A percentile compares a stretch with the other conserved stretches of the same genome.
Conservation (phyloP, 1,139 yeast species). For the Kodamaea derodonti region DNA sequence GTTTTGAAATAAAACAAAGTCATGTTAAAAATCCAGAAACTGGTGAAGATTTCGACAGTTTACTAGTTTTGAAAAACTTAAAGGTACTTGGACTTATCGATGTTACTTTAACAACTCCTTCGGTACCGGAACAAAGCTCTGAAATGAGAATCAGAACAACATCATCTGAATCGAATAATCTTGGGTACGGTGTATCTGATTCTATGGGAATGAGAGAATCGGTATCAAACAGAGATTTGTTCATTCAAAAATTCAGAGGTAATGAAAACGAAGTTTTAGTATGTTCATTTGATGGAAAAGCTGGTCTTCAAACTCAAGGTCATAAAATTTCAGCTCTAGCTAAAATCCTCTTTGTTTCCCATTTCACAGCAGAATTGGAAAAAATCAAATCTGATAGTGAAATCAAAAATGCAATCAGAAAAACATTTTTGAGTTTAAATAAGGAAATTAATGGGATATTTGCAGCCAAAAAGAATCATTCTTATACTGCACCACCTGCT, state of each 20-base stretch:
- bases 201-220: slow-evolving; percentile 66
- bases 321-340: slow-evolving; percentile 70
- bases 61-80: slow-evolving; percentile 67
- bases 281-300: slow-evolving; percentile 85
- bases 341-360: slow-evolving; percentile 65
- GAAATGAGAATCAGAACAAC: slow-evolving; percentile 88
- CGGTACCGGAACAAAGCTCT: slow-evolving; percentile 84
- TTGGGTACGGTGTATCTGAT: slow-evolving; percentile 92
- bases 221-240: slow-evolving; percentile 77
- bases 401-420: slow-evolving; percentile 66
- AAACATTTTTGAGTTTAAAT: slow-evolving; percentile 75
- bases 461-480: slow-evolving; percentile 32
- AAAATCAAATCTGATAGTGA: slow-evolving; percentile 43
- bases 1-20: slow-evolving; percentile 78
- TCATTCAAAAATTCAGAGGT: slow-evolving; percentile 85
- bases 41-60: slow-evolving; percentile 64
- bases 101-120: slow-evolving; percentile 80
- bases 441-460: slow-evolving; percentile 61
- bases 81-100: slow-evolving; percentile 87
- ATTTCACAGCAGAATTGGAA: slow-evolving; percentile 61
- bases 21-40: slow-evolving; percentile 46
- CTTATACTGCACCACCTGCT: slow-evolving; percentile 20
- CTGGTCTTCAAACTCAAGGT: slow-evolving; percentile 53
- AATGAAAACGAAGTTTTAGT: slow-evolving; percentile 67
- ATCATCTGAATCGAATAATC: slow-evolving; percentile 73